These are phyloP conservation scores for Pythium oligandrum DNA, from an alignment of 352 stramenopile species.

Conservation along the genomic window DNA sequence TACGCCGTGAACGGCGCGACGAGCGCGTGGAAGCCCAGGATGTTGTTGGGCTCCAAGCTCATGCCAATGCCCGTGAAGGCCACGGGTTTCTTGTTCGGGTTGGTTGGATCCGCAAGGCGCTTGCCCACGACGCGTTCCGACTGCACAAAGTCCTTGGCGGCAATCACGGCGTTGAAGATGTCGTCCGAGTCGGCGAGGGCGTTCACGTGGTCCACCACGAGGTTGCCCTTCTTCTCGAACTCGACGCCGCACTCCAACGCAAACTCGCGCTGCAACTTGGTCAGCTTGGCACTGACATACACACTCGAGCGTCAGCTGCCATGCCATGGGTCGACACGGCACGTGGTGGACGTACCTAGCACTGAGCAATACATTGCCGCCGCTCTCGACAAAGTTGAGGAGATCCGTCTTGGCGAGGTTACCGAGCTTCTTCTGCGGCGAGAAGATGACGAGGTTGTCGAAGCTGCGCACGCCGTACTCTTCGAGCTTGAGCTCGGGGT, in stretches of 20 bases:
- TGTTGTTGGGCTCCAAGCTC: slow-evolving; percentile 76
- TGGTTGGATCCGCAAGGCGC: slow-evolving; percentile 25
- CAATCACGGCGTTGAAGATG: slow-evolving; percentile 77
- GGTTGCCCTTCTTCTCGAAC: slow-evolving; percentile 83
- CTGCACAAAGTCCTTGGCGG: slow-evolving; percentile 61
- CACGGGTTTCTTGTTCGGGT: slow-evolving; percentile 54
- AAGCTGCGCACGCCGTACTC: slow-evolving; percentile 83
- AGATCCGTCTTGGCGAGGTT: slow-evolving; percentile 63
- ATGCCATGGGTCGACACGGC: too few species aligned
- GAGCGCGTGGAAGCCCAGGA: slow-evolving; percentile 78
- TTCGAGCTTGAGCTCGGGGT: slow-evolving; percentile 56
- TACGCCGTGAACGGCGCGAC: slow-evolving; percentile 76
- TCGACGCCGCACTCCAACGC: slow-evolving; percentile 84
- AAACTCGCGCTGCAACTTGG: slow-evolving; percentile 81
- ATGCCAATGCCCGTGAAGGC: slow-evolving; percentile 81
- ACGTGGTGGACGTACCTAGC: slow-evolving; percentile 22
- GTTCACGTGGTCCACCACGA: slow-evolving; percentile 86
- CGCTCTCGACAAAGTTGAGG: slow-evolving; percentile 82
- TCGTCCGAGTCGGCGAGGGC: slow-evolving; percentile 47
- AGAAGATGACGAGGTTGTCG: slow-evolving; percentile 90
- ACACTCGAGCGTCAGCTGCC: neutral
- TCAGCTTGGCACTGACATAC: slow-evolving; percentile 51
- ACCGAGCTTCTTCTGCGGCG: slow-evolving; percentile 73
- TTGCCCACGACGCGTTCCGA: slow-evolving; percentile 58
- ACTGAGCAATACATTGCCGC: slow-evolving; percentile 79